These are phyloP conservation scores for Nigrospora osmanthi DNA, from an alignment of 2,329 filamentous ascomycete species.

Conservation along the genomic window DNA sequence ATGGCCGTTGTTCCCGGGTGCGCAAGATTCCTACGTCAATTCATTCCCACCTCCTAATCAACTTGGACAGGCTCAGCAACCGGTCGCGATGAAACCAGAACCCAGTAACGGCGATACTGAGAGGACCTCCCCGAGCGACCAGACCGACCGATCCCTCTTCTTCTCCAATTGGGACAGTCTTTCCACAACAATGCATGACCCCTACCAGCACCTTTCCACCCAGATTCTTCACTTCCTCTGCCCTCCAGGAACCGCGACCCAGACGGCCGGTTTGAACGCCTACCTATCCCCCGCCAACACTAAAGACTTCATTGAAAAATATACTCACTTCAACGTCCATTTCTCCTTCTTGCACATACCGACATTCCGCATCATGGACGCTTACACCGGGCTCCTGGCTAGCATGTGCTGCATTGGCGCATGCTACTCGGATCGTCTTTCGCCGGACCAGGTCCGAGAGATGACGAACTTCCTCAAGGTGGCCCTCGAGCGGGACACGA, in stretches of 20 bases:
- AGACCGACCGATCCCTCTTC: constrained; percentile 30
- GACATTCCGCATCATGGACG: constrained; percentile 59
- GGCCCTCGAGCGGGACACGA: constrained; percentile 49
- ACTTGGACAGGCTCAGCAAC: constrained; percentile 52
- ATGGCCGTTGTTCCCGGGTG: constrained; percentile 69
- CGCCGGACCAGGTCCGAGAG: constrained; percentile 53
- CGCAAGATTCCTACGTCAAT: constrained; percentile 58
- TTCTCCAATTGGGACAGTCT: constrained; percentile 42
- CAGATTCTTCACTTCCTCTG: constrained; percentile 50
- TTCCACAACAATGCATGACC: constrained; percentile 38
- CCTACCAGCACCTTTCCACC: constrained; percentile 45
- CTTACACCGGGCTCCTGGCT: constrained; percentile 59
- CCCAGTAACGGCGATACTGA: constrained; percentile 43
- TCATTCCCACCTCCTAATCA: constrained; percentile 53
- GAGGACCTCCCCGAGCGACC: constrained; percentile 35
- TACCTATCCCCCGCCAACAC: constrained; percentile 62
- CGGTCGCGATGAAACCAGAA: constrained; percentile 59
- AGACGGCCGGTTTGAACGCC: constrained; percentile 45
- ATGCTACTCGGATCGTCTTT: constrained; percentile 61
- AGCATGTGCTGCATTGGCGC: constrained; percentile 67
- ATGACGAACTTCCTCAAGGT: constrained; percentile 58
- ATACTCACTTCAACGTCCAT: constrained; percentile 66
- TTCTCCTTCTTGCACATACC: constrained; percentile 67
- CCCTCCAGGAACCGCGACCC: constrained; percentile 47
- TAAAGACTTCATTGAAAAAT: constrained; percentile 63